phyloP scores from a whole-genome alignment of 1,139 yeast species.

The Zygotorulaspora mrakii region DNA sequence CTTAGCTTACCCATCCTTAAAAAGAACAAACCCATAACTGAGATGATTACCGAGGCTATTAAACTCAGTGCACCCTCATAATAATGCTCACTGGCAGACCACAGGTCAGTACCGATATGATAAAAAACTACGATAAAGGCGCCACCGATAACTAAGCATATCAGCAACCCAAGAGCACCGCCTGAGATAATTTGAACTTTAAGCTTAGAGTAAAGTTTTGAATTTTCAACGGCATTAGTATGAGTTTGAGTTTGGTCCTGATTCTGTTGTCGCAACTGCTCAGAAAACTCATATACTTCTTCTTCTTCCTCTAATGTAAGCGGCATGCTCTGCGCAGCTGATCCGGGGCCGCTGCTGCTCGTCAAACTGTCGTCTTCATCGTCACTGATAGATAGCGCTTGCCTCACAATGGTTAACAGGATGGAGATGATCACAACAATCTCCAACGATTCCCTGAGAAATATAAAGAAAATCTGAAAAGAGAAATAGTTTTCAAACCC shows the following conservation, averaged over 20 bases:
- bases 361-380: slow-evolving; percentile 15
- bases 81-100: slow-evolving; percentile 83
- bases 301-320: slow-evolving; percentile 32
- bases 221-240: slow-evolving; percentile 19
- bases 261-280: slow-evolving; percentile 4
- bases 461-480: slow-evolving; percentile 66
- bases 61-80: slow-evolving; percentile 91
- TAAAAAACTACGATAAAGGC: slow-evolving; percentile 84
- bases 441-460: slow-evolving; percentile 85
- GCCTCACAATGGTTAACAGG: slow-evolving; percentile 81
- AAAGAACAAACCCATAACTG: slow-evolving; percentile 90
- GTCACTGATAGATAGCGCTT: slow-evolving; percentile 41
- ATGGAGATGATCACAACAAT: slow-evolving; percentile 89
- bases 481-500: slow-evolving; percentile 39
- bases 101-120: slow-evolving; percentile 70
- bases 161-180: slow-evolving; percentile 60
- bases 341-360: not conserved
- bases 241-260: slow-evolving; percentile 10
- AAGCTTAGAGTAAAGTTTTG: slow-evolving; percentile 53
- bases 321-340: slow-evolving; percentile 10
- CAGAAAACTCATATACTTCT: slow-evolving; percentile 21
- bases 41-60: slow-evolving; percentile 77
- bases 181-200: slow-evolving; percentile 79
- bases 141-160: slow-evolving; percentile 77
- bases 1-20: slow-evolving; percentile 85